Conservation (phyloP, 78 protist species). For the Polysphondylium violaceum region DNA sequence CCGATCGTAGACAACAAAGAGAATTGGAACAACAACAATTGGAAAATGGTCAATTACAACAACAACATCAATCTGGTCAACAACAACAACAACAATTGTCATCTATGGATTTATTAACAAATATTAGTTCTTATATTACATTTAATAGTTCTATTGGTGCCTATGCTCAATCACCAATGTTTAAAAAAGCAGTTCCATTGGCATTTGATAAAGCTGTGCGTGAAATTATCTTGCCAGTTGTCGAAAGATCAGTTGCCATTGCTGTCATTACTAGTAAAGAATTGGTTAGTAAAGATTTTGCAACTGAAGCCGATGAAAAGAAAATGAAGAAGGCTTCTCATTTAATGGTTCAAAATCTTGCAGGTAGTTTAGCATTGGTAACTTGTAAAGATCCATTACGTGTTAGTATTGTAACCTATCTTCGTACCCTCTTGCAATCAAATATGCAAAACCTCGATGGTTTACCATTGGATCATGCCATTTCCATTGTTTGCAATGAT, state of each 20-base stretch:
- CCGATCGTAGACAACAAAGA: conserved; percentile 48
- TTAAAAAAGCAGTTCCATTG: conserved; percentile 59
- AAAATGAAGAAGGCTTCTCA: conserved; percentile 92
- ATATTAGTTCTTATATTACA: conserved; percentile 10
- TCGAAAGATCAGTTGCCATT: conserved; percentile 94
- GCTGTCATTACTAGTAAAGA: conserved; percentile 93
- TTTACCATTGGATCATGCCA: conserved; percentile 81
- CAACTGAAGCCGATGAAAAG: conserved; percentile 93
- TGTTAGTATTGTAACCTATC: conserved; percentile 59
- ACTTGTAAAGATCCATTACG: conserved; percentile 97
- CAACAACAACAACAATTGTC: conserved; percentile 46
- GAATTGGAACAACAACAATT: conserved; percentile 33
- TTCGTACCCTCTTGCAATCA: conserved; percentile 57
- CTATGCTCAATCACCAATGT: conserved; percentile 51
- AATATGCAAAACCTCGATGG: too few species aligned
- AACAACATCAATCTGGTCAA: conserved; percentile 46
- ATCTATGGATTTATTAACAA: conserved; percentile 15
- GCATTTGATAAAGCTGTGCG: conserved; percentile 91
- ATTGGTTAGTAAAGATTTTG: conserved; percentile 96
- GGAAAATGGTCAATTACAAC: too few species aligned
- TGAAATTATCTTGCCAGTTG: conserved; percentile 93
- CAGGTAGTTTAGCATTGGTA: conserved; percentile 95
- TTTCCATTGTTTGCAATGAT: conserved; percentile 79
- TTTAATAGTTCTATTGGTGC: conserved; percentile 33
- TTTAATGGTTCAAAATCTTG: conserved; percentile 92